Evolutionary conservation across 1,284 basidiomycete genomes (phyloP).

Genomic region (Cystobasidium slooffiae): DNA sequence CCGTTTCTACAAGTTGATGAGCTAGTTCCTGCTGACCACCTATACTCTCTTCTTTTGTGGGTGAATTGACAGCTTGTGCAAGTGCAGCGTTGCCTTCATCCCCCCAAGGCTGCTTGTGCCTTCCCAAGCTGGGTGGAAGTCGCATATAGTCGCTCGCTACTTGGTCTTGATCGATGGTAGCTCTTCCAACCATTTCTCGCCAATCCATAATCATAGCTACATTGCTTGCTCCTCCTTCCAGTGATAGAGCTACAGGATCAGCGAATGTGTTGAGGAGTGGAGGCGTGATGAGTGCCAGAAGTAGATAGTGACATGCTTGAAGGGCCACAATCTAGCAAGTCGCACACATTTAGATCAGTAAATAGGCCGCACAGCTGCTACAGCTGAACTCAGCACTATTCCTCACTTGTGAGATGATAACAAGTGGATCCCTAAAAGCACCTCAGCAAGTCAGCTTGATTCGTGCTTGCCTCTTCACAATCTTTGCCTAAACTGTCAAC

Average conservation of each 20-base stretch:
- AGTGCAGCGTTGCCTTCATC: not conserved
- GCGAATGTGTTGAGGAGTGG: constrained; percentile 77
- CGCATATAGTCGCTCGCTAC: constrained; percentile 43
- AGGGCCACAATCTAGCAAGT: constrained; percentile 77
- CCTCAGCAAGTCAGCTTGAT: not conserved
- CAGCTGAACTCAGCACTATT: constrained; percentile 53
- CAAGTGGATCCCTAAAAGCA: constrained; percentile 67
- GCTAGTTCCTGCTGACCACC: constrained; percentile 21
- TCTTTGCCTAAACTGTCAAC: not conserved
- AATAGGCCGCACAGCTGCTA: constrained; percentile 1
- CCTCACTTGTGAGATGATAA: constrained; percentile 71
- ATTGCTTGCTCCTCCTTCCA: constrained; percentile 82
- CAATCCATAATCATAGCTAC: constrained; percentile 97
- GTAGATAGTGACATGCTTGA: constrained; percentile 90
- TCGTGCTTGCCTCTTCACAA: not conserved
- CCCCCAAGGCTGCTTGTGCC: constrained; percentile 53
- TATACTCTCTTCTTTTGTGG: not conserved
- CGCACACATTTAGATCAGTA: not conserved
- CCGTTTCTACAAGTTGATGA: constrained; percentile 43
- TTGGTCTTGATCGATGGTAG: constrained; percentile 62
- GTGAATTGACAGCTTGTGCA: not conserved
- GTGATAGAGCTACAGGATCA: constrained; percentile 70
- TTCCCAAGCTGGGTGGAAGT: constrained; percentile 39
- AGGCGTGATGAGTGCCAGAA: constrained; percentile 79
- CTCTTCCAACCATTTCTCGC: constrained; percentile 85